Percentiles rank a stretch among this genome's conserved stretches.
Evolutionary conservation across 345 rosid species (phyloP).

Genomic region (Excoecaria cochinchinensis): DNA sequence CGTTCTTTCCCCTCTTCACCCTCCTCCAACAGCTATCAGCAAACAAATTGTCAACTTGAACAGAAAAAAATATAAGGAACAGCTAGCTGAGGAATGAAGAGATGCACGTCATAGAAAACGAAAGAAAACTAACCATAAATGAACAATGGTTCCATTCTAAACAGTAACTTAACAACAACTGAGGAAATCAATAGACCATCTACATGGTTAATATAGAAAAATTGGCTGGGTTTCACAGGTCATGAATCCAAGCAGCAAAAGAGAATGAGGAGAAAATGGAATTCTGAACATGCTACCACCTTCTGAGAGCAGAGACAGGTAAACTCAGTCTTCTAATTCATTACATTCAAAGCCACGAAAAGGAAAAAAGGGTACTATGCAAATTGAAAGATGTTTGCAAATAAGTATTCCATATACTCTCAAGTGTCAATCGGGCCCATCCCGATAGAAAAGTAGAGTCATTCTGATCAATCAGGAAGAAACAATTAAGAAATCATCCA

Average conservation of each 20-base stretch:
- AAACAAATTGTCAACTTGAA: constrained; percentile 15
- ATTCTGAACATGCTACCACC: too few species aligned
- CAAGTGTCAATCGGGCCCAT: background rate
- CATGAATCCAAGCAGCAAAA: background rate
- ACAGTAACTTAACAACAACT: background rate
- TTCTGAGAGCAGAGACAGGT: background rate
- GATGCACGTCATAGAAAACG: background rate
- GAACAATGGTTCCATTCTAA: background rate
- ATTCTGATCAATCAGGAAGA: background rate
- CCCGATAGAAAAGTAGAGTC: background rate
- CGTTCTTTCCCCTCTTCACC: constrained; percentile 93
- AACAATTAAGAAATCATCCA: background rate
- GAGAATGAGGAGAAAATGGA: background rate
- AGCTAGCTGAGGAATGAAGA: background rate
- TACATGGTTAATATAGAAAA: background rate
- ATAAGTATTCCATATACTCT: background rate
- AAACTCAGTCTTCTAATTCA: background rate
- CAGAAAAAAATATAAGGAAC: background rate
- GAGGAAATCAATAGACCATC: background rate
- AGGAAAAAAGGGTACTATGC: background rate
- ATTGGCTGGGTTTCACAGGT: background rate
- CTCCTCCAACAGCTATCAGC: constrained; percentile 79
- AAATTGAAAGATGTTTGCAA: background rate
- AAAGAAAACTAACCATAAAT: background rate
- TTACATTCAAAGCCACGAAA: background rate